phyloP scores from a whole-genome alignment of 768 basidiomycete genomes.

The Kwoniella mangroviensis region DNA sequence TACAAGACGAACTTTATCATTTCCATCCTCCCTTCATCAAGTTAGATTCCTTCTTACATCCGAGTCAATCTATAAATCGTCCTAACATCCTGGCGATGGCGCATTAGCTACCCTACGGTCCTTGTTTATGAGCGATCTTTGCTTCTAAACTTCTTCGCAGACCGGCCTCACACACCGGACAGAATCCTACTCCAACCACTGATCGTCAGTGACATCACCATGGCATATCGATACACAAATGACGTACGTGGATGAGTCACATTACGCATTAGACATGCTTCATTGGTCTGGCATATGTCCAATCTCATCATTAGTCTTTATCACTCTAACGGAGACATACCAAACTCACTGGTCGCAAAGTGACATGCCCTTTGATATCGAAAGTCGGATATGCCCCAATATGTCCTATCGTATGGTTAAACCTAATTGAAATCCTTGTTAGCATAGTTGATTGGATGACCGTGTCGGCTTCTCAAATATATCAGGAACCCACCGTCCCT shows the following conservation, averaged over 20 bases:
- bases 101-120: too few species aligned
- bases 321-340: not conserved
- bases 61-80: not conserved
- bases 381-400: slow-evolving; percentile 54
- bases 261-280: slow-evolving; percentile 53
- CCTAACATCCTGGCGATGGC: too few species aligned
- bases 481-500: slow-evolving; percentile 30
- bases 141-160: not conserved
- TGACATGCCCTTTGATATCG: slow-evolving; percentile 40
- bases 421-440: slow-evolving; percentile 22
- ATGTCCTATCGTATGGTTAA: slow-evolving; percentile 39
- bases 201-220: not conserved
- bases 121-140: not conserved
- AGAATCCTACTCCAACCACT: not conserved
- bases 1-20: too few species aligned
- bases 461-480: not conserved
- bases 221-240: not conserved
- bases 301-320: not conserved
- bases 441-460: not conserved
- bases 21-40: not conserved
- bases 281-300: slow-evolving; percentile 39
- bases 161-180: not conserved
- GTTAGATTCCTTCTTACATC: not conserved
- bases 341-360: slow-evolving; percentile 46
- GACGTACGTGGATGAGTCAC: slow-evolving; percentile 52